Percentiles rank a stretch among this genome's conserved stretches.
phyloP scores from a whole-genome alignment of 169 alveolate genomes.

The Perkinsus marinus region DNA sequence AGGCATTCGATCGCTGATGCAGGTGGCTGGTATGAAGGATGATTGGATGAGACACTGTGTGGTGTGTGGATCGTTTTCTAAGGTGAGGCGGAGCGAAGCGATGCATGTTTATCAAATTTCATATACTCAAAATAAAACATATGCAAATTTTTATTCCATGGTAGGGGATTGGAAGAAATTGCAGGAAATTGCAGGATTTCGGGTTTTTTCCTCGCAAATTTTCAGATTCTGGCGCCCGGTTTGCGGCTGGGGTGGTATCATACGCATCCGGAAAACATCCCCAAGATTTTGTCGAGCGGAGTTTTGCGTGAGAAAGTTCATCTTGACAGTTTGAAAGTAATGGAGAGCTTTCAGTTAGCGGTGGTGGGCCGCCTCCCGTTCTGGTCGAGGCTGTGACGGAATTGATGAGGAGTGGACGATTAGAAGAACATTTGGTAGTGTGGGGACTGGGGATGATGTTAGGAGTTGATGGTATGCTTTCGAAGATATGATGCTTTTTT shows the following conservation, averaged over 20 bases:
- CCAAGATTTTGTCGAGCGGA: not conserved
- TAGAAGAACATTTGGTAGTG: not conserved
- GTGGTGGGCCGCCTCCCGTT: not conserved
- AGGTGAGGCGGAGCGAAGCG: not conserved
- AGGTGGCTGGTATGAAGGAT: not conserved
- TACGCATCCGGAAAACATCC: not conserved
- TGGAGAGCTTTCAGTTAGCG: not conserved
- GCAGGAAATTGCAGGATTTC: not conserved
- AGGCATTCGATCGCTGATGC: not conserved
- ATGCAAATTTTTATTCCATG: too few relatives aligned
- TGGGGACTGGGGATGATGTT: not conserved
- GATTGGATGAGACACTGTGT: not conserved
- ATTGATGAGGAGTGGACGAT: not conserved
- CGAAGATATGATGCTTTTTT: too few relatives aligned
- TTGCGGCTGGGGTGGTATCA: not conserved
- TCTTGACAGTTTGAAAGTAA: not conserved
- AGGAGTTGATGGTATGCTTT: too few relatives aligned
- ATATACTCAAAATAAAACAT: too few relatives aligned
- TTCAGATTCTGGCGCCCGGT: not conserved
- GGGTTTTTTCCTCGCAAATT: not conserved
- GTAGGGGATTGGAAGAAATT: too few relatives aligned
- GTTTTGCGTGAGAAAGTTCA: not conserved
- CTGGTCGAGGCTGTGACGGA: not conserved
- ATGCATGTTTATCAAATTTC: not conserved
- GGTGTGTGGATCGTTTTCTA: not conserved